Conservation (phyloP, 768 basidiomycete genomes). For the Cystofilobasidium ferigula region DNA sequence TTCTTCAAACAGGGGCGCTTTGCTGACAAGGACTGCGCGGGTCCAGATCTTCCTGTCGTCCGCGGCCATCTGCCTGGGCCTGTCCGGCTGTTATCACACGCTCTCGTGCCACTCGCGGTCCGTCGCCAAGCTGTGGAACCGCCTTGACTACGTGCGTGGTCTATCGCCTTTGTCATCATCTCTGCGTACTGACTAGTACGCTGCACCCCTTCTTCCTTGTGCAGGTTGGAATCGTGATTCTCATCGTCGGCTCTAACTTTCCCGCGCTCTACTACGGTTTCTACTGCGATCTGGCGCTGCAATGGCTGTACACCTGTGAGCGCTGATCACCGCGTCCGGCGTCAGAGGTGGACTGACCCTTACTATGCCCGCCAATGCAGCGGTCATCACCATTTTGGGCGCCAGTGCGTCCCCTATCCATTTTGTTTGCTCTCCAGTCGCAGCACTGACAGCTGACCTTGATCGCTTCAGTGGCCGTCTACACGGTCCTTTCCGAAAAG, state of each 20-base stretch:
- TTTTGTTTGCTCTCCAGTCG: constrained; percentile 7
- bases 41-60: constrained; percentile 57
- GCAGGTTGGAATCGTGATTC: constrained; percentile 67
- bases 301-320: constrained; percentile 44
- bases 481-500: constrained; percentile 65
- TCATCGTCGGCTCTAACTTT: constrained; percentile 67
- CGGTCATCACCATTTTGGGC: constrained; percentile 6
- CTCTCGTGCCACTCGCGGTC: constrained; percentile 50
- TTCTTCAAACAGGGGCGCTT: not conserved
- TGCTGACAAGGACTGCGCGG: constrained; percentile 52
- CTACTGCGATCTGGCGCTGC: constrained; percentile 51
- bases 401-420: not conserved
- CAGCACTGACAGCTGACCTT: not conserved
- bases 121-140: constrained; percentile 39
- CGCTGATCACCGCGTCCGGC: not conserved
- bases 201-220: constrained; percentile 42
- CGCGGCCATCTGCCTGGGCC: constrained; percentile 38
- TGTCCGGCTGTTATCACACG: constrained; percentile 11
- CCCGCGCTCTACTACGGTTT: constrained; percentile 70
- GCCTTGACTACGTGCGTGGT: constrained; percentile 42
- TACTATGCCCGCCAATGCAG: constrained; percentile 10
- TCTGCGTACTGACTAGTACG: constrained; percentile 31
- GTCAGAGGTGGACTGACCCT: not conserved
- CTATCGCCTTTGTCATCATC: not conserved
- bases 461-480: constrained; percentile 28